Conservation (phyloP, 148 eudicot species). For the Camellia granthamiana region DNA sequence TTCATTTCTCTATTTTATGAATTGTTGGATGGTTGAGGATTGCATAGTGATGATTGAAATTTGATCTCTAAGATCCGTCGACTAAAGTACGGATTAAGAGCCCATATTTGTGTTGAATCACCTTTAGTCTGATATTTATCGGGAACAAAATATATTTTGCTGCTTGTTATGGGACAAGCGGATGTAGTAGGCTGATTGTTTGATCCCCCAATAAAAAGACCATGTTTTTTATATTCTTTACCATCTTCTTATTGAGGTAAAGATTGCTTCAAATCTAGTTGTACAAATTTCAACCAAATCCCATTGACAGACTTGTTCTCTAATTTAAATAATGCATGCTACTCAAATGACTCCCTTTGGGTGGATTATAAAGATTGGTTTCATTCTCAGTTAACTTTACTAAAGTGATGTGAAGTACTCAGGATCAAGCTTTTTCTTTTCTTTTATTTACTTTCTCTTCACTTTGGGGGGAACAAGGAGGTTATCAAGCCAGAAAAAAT, state of each 20-base stretch:
- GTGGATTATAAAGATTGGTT: neutral
- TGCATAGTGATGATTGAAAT: neutral
- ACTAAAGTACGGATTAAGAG: neutral
- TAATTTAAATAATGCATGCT: neutral
- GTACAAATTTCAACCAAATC: neutral
- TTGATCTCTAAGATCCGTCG: neutral
- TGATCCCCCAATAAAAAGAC: neutral
- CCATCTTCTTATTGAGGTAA: constrained; percentile 2
- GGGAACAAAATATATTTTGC: neutral
- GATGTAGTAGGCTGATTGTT: neutral
- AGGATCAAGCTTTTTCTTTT: neutral
- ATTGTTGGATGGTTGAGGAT: neutral
- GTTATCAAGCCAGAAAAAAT: neutral
- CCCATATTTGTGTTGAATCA: neutral
- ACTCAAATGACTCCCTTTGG: neutral
- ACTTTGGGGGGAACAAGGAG: neutral
- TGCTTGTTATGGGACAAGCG: neutral
- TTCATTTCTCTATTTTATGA: neutral
- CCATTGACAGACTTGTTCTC: neutral
- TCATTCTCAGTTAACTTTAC: neutral
- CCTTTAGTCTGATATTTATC: neutral
- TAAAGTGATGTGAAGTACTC: neutral
- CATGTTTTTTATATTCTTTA: neutral
- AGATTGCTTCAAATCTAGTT: neutral
- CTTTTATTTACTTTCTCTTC: neutral